phyloP scores from a whole-genome alignment of 768 basidiomycete species.

The Epithele typhae region DNA sequence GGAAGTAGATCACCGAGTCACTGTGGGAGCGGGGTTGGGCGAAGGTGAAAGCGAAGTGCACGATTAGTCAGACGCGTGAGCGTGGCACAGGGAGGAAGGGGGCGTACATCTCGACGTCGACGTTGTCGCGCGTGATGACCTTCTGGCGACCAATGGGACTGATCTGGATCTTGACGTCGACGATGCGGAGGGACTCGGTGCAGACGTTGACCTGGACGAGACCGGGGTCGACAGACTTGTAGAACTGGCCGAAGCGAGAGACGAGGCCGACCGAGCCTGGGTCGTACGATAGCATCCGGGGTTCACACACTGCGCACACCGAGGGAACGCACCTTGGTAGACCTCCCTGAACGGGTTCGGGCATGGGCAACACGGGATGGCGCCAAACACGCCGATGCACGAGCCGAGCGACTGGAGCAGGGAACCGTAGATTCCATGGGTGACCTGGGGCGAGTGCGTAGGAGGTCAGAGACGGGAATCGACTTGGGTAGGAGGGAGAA shows the following conservation, averaged over 20 bases:
- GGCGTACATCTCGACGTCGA: conserved; percentile 86
- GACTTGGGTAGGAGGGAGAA: neutral
- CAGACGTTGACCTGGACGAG: conserved; percentile 92
- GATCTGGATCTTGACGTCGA: conserved; percentile 97
- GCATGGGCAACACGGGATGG: conserved; percentile 78
- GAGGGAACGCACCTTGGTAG: conserved; percentile 56
- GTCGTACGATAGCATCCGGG: neutral
- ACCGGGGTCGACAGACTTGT: conserved; percentile 93
- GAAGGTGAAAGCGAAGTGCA: conserved; percentile 4
- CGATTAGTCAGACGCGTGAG: too few relatives aligned
- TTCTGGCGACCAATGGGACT: conserved; percentile 80
- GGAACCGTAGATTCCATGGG: conserved; percentile 84
- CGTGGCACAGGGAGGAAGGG: neutral
- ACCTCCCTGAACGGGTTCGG: conserved; percentile 87
- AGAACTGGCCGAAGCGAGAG: conserved; percentile 92
- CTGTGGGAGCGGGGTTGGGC: conserved; percentile 33
- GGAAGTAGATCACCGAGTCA: conserved; percentile 92
- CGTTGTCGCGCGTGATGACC: conserved; percentile 95
- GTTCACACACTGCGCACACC: too few relatives aligned
- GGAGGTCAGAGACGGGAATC: neutral
- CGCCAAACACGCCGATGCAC: conserved; percentile 64
- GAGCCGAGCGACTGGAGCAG: conserved; percentile 68
- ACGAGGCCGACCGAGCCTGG: conserved; percentile 87
- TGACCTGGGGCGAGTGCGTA: conserved; percentile 55
- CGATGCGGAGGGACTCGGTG: conserved; percentile 79